A percentile compares a stretch with the other conserved stretches of the same genome.
Evolutionary conservation across 2,329 filamentous ascomycete genomes (phyloP).

Genomic region (Amylocarpus encephaloides): DNA sequence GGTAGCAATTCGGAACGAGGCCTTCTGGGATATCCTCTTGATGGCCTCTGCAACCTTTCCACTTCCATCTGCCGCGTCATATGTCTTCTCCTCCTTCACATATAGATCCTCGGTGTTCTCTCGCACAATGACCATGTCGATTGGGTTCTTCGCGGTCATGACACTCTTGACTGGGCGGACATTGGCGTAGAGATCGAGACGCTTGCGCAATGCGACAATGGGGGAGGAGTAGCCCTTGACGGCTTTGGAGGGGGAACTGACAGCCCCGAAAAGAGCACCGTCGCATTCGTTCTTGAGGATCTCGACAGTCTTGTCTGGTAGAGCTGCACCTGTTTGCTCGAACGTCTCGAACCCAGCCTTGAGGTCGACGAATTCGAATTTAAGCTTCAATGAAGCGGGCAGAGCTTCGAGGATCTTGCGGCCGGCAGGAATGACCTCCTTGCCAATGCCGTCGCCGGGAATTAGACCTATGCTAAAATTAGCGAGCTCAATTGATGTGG

Average conservation of each 20-base stretch:
- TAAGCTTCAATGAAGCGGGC: constrained; percentile 80
- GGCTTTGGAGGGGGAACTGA: constrained; percentile 81
- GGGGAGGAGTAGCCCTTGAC: constrained; percentile 95
- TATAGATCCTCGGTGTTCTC: constrained; percentile 95
- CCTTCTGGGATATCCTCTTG: constrained; percentile 89
- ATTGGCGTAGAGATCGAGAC: constrained; percentile 92
- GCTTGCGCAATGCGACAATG: constrained; percentile 84
- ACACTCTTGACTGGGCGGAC: constrained; percentile 91
- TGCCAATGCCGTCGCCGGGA: constrained; percentile 95
- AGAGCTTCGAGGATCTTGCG: constrained; percentile 89
- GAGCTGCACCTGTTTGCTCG: constrained; percentile 77
- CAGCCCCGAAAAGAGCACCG: constrained; percentile 92
- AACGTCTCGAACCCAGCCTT: constrained; percentile 92
- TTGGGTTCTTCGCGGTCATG: constrained; percentile 52
- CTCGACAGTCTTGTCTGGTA: constrained; percentile 87
- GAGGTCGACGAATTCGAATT: constrained; percentile 91
- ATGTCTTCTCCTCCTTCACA: constrained; percentile 90
- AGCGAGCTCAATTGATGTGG: constrained; percentile 1
- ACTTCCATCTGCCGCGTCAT: constrained; percentile 57
- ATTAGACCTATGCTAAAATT: constrained; percentile 65
- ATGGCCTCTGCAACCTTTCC: constrained; percentile 93
- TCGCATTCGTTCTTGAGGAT: constrained; percentile 87
- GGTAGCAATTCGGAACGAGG: constrained; percentile 76
- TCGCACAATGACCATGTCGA: constrained; percentile 92
- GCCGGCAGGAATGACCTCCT: constrained; percentile 94